Evolutionary conservation across 306 rosid genomes (phyloP).

Genomic region (Mimosa pudica): DNA sequence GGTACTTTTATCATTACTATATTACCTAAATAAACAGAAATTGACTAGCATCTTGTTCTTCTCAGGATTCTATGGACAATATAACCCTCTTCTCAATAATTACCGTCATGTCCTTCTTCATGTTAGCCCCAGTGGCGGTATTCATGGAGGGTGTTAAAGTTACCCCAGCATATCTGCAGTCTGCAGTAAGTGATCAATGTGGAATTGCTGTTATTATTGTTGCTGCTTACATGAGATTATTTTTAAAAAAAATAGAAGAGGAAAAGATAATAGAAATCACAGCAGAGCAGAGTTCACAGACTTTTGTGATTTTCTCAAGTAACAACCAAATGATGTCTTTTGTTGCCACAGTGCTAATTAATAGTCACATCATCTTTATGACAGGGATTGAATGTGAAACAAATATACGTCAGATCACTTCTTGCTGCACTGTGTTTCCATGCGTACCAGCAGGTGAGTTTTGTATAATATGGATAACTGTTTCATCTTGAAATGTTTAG

Average conservation of each 20-base stretch:
- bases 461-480: conserved; percentile 21
- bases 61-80: conserved; percentile 87
- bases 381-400: conserved; percentile 78
- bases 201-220: conserved; percentile 23
- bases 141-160: conserved; percentile 84
- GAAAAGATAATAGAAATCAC: not conserved
- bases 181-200: conserved; percentile 65
- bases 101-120: conserved; percentile 87
- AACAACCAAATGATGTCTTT: conserved; percentile 3
- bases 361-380: conserved; percentile 27
- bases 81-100: conserved; percentile 93
- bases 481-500: not conserved
- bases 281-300: not conserved
- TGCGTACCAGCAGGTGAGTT: conserved; percentile 91
- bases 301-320: conserved; percentile 22
- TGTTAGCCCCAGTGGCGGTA: conserved; percentile 67
- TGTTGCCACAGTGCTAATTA: conserved; percentile 7
- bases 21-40: conserved; percentile 18
- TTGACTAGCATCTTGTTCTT: conserved; percentile 39
- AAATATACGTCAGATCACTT: conserved; percentile 68
- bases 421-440: conserved; percentile 95
- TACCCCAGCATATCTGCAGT: conserved; percentile 72
- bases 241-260: not conserved
- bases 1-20: conserved; percentile 11
- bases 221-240: not conserved